These are phyloP conservation scores for Naganishia vaughanmartiniae DNA, from an alignment of 768 basidiomycete genomes.

Conservation along the genomic window DNA sequence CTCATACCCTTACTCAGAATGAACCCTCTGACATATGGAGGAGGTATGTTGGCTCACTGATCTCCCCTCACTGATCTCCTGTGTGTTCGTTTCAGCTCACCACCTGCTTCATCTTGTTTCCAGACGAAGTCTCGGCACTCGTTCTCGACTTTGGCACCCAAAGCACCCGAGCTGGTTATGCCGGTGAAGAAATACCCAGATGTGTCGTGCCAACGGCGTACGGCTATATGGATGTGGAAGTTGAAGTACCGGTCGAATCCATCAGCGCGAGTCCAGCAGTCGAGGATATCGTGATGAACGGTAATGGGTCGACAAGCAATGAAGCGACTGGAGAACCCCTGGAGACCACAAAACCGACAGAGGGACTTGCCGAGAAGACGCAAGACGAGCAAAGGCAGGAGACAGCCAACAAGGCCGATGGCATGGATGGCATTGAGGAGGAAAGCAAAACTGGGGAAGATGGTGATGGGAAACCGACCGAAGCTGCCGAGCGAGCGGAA, in stretches of 20 bases:
- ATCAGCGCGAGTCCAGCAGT: not conserved
- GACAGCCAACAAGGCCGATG: not conserved
- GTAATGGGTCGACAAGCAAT: not conserved
- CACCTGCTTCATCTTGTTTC: not conserved
- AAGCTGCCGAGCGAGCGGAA: not conserved
- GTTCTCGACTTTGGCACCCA: conserved; percentile 92
- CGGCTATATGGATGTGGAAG: conserved; percentile 63
- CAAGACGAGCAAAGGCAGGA: conserved; percentile 14
- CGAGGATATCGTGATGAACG: conserved; percentile 4
- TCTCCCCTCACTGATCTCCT: not conserved
- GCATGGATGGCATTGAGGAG: conserved; percentile 16
- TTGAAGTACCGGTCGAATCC: not conserved
- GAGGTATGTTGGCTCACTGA: conserved; percentile 39
- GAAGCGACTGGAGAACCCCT: not conserved
- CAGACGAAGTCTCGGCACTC: conserved; percentile 95
- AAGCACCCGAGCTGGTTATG: conserved; percentile 89
- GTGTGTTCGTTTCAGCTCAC: not conserved
- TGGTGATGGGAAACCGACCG: not conserved
- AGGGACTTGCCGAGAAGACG: not conserved
- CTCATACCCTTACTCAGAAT: not conserved
- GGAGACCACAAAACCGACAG: not conserved
- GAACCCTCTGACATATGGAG: conserved; percentile 44
- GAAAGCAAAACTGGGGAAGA: not conserved
- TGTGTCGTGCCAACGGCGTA: conserved; percentile 85
- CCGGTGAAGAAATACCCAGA: conserved; percentile 93